Conservation (phyloP, 1,284 basidiomycete genomes). For the Spongispora temasekensis region DNA sequence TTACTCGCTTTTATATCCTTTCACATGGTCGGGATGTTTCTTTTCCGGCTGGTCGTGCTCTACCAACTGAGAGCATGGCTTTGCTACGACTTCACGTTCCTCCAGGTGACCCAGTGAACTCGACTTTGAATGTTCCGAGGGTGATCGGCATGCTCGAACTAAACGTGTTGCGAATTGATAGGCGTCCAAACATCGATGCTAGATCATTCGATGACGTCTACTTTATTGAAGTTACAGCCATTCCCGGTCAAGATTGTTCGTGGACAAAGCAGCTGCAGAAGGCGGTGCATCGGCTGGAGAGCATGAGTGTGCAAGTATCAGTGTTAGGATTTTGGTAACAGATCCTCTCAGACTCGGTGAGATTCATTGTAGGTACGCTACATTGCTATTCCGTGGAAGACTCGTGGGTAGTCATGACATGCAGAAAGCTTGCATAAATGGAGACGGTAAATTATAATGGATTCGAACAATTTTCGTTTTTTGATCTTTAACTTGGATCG, state of each 20-base stretch:
- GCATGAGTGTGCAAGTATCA: conserved; percentile 21
- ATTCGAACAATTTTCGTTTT: neutral
- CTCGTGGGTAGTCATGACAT: neutral
- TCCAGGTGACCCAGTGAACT: neutral
- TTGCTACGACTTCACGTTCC: conserved; percentile 40
- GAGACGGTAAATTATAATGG: neutral
- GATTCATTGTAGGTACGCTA: neutral
- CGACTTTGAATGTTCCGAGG: conserved; percentile 14
- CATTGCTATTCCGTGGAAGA: conserved; percentile 2
- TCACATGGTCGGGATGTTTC: conserved; percentile 36
- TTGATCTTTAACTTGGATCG: neutral
- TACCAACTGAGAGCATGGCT: conserved; percentile 33
- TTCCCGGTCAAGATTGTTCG: conserved; percentile 9
- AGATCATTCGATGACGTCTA: conserved; percentile 62
- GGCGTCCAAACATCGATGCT: conserved; percentile 53
- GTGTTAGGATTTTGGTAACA: conserved; percentile 48
- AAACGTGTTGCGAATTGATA: conserved; percentile 53
- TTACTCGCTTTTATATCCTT: conserved; percentile 64
- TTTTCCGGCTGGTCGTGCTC: conserved; percentile 22
- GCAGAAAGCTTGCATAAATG: neutral
- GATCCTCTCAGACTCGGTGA: neutral
- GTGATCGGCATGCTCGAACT: conserved; percentile 27
- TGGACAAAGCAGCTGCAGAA: conserved; percentile 25
- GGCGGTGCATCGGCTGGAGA: conserved; percentile 17
- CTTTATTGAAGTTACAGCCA: conserved; percentile 50